phyloP scores from a whole-genome alignment of 148 eudicot species.

The Rhododendron kiyosumense region DNA sequence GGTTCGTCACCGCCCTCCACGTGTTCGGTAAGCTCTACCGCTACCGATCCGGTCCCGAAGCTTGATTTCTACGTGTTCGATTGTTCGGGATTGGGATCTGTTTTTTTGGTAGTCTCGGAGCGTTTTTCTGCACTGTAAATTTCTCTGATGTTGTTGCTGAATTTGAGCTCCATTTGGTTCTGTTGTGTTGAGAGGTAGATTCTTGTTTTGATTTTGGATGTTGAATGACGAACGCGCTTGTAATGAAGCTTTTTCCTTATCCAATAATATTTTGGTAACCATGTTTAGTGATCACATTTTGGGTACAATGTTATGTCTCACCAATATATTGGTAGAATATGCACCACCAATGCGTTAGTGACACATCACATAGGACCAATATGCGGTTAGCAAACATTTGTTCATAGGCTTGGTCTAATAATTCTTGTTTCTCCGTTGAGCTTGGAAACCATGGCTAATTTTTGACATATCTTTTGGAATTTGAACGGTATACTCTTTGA shows the following conservation, averaged over 20 bases:
- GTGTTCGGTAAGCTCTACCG: constrained; percentile 63
- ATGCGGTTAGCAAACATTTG: too few species aligned
- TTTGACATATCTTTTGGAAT: background rate
- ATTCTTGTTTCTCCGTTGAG: too few species aligned
- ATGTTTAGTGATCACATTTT: background rate
- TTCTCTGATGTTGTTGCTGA: background rate
- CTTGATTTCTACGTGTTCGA: background rate
- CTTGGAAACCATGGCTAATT: background rate
- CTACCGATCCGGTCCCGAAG: constrained; percentile 31
- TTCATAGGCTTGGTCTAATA: too few species aligned
- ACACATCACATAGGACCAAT: too few species aligned
- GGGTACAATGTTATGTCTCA: background rate
- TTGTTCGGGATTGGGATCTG: background rate
- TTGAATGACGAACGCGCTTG: background rate
- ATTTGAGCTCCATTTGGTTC: background rate
- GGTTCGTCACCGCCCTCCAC: constrained; percentile 60
- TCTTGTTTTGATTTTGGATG: background rate
- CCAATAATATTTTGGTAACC: background rate
- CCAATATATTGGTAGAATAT: too few species aligned
- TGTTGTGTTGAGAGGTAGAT: background rate
- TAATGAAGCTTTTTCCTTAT: background rate
- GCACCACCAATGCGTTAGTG: too few species aligned
- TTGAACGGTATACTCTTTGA: background rate
- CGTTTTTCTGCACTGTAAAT: background rate
- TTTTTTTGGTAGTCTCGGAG: background rate